These are phyloP conservation scores for Coprinopsis sp. DNA, from an alignment of 768 basidiomycete genomes.

Conservation along the genomic window DNA sequence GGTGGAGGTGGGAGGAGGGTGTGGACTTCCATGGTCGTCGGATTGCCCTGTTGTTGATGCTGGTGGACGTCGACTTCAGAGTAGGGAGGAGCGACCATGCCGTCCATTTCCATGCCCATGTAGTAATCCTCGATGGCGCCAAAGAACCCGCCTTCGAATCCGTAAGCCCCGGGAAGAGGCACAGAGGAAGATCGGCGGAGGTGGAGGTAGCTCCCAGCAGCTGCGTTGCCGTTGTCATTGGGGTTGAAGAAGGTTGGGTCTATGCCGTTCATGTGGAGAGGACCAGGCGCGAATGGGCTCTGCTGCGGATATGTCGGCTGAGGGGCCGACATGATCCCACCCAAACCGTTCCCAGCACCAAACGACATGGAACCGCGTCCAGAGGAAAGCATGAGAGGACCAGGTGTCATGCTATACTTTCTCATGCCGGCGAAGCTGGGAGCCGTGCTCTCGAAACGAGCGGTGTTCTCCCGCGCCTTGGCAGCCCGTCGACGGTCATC, in stretches of 20 bases:
- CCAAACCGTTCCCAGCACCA: too few species aligned
- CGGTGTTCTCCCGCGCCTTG: too few species aligned
- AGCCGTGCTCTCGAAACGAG: too few species aligned
- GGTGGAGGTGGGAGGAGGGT: constrained; percentile 37
- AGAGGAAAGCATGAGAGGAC: too few species aligned
- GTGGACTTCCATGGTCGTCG: background rate
- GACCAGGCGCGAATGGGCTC: constrained; percentile 8
- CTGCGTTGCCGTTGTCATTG: constrained; percentile 6
- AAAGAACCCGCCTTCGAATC: constrained; percentile 14
- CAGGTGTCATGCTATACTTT: too few species aligned
- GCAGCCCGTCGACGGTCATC: too few species aligned
- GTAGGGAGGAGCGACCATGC: background rate
- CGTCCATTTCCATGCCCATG: constrained; percentile 15
- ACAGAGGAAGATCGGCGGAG: constrained; percentile 58
- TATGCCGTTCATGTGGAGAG: too few species aligned
- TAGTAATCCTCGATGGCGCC: constrained; percentile 13
- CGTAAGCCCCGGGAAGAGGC: constrained; percentile 46
- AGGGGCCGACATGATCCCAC: constrained; percentile 10
- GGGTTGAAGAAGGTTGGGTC: constrained; percentile 2
- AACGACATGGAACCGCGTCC: too few species aligned
- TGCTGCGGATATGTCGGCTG: constrained; percentile 13
- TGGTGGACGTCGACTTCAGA: too few species aligned
- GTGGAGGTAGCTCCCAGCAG: constrained; percentile 28
- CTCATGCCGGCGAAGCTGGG: constrained; percentile 54
- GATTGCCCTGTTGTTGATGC: background rate